phyloP scores from a whole-genome alignment of 306 rosid species.

The Arachis hypogaea region DNA sequence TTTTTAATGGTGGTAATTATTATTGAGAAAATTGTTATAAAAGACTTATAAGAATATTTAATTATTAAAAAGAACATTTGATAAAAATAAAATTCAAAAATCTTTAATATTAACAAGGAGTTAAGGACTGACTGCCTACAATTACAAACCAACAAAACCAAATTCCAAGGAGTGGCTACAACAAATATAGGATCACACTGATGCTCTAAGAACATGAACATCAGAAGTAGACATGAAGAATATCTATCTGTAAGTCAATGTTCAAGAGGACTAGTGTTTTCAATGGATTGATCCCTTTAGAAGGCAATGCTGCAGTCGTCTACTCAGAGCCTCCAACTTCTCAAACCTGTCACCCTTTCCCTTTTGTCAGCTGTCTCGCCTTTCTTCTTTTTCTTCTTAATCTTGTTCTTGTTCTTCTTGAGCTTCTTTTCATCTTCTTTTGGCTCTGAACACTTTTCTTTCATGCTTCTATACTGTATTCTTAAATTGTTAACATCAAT shows the following conservation, averaged over 20 bases:
- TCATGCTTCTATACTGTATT: slow-evolving; percentile 51
- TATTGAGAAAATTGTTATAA: too few relatives aligned
- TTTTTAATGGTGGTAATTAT: too few relatives aligned
- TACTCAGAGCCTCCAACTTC: slow-evolving; percentile 80
- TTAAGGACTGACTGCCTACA: background rate
- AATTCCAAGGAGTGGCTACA: too few relatives aligned
- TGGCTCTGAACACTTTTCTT: slow-evolving; percentile 42
- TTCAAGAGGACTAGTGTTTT: slow-evolving; percentile 54
- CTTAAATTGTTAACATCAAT: slow-evolving; percentile 41
- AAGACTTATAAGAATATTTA: too few relatives aligned
- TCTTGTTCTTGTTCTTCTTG: slow-evolving; percentile 8
- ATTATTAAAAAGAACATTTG: too few relatives aligned
- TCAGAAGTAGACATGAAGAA: slow-evolving; percentile 17
- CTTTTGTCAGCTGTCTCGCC: slow-evolving; percentile 50
- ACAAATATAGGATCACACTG: background rate
- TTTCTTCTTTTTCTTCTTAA: slow-evolving; percentile 47
- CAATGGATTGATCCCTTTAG: too few relatives aligned
- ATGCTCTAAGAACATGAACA: slow-evolving; percentile 11
- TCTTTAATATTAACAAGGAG: background rate
- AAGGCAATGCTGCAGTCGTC: slow-evolving; percentile 49
- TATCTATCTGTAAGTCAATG: background rate
- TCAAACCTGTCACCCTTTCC: slow-evolving; percentile 68
- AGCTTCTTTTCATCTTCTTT: background rate
- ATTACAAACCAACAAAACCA: too few relatives aligned
- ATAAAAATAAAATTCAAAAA: too few relatives aligned